Evolutionary conservation across 441 rosid species (phyloP), one percentile per base, ranked within the genome.

Genomic region (Francoa sonchifolia): DNA sequence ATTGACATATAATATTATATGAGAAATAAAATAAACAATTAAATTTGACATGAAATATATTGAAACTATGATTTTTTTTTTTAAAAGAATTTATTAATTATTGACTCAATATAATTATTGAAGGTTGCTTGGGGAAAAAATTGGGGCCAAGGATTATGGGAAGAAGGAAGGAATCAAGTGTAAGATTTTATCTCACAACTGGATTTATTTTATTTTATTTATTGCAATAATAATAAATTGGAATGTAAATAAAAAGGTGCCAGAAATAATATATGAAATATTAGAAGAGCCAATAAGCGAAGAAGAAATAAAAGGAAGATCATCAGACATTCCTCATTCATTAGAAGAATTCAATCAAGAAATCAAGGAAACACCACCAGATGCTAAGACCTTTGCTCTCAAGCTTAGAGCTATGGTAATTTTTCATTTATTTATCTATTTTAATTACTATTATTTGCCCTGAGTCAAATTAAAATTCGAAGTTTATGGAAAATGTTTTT

Each of bases 331-430:
- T 48, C 98, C 98, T 34, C 95, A 85, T 42, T 71, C 96, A 40
- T 57, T 90, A 16, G 67, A 79, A 50, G 96, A 90, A 14, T 90
- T 90, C 49, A 65, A 74, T 72, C 60, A 64, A 3, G 77, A 82
- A 47, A 50, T 82, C 28, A 90, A 71, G 61, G 62, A 69, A 62
- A 57, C 30, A 53, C 71, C 43, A 54, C 39, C 67, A 39, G 81
- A 90, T 56, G 98, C 96, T 27, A 71, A 61, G 48, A 43, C 78
- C 11, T 90, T 90, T 44, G 96, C 96, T 40, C 44, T 76, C 47
- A 73, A 75, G 72, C 98, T 90, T 8, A 70, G 93, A 47, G 94
- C 78, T 48, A 90, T 90, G 98, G 96, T 82, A 71, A 19, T 9
- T n/a, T n/a, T n/a, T n/a, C n/a, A n/a, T n/a, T n/a, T n/a, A n/a